Conservation (phyloP, 495 filamentous ascomycete species). For the Delitschia confertaspora region DNA sequence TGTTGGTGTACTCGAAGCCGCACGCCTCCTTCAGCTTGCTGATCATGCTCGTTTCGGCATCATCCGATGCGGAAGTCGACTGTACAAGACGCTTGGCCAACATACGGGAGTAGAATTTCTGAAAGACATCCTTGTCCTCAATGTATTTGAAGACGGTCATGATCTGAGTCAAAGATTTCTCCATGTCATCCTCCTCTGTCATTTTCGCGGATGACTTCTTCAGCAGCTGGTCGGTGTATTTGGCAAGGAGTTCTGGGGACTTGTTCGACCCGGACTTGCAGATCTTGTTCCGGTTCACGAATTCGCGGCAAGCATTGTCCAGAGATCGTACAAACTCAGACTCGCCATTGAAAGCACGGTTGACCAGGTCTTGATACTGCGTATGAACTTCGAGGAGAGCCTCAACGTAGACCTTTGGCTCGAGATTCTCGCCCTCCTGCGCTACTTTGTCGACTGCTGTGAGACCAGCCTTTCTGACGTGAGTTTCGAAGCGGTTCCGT, state of each 20-base stretch:
- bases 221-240: constrained; percentile 88
- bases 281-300: constrained; percentile 93
- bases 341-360: constrained; percentile 87
- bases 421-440: constrained; percentile 77
- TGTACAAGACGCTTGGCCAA: constrained; percentile 91
- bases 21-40: constrained; percentile 98
- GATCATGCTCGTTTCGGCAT: constrained; percentile 99
- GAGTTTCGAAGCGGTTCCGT: constrained; percentile 77
- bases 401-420: constrained; percentile 94
- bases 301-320: constrained; percentile 95
- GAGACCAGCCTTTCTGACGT: constrained; percentile 82
- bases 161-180: constrained; percentile 83
- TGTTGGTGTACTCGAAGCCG: constrained; percentile 98
- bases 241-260: constrained; percentile 88
- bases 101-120: constrained; percentile 98
- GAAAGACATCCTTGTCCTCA: constrained; percentile 99
- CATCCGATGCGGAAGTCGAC: constrained; percentile 86
- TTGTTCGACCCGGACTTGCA: constrained; percentile 87
- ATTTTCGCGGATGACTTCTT: constrained; percentile 80
- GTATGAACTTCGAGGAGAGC: constrained; percentile 89
- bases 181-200: constrained; percentile 85
- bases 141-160: constrained; percentile 99
- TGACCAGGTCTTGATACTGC: constrained; percentile 82
- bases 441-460: constrained; percentile 87
- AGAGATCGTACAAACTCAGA: constrained; percentile 94